These are phyloP conservation scores for Serendipita sp. DNA, from an alignment of 768 basidiomycete genomes.

Conservation along the genomic window DNA sequence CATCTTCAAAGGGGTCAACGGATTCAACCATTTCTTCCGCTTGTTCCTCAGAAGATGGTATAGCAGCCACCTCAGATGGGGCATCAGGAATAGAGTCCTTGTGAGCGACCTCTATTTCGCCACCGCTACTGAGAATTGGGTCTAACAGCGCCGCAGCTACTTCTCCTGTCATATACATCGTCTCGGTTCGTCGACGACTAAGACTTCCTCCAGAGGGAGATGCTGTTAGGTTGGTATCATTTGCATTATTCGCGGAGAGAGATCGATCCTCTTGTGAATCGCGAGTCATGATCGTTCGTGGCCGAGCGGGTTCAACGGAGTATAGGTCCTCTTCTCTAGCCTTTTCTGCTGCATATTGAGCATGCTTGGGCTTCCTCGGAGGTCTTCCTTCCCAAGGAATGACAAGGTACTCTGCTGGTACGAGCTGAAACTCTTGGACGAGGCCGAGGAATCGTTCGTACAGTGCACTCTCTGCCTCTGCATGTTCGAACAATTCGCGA, in stretches of 20 bases:
- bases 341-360: background rate
- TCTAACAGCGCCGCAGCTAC: background rate
- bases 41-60: background rate
- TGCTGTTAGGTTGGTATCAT: background rate
- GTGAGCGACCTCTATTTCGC: background rate
- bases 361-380: background rate
- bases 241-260: background rate
- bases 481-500: constrained; percentile 77
- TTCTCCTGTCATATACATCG: constrained; percentile 1
- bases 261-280: background rate
- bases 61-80: background rate
- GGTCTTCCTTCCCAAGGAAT: constrained; percentile 22
- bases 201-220: background rate
- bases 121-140: background rate
- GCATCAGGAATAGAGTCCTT: background rate
- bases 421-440: constrained; percentile 62
- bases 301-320: background rate
- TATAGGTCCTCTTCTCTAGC: background rate
- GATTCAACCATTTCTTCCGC: background rate
- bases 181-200: background rate
- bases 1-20: background rate
- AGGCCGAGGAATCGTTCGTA: constrained; percentile 82
- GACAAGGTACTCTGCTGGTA: constrained; percentile 69
- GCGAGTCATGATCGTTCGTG: background rate
- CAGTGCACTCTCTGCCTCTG: constrained; percentile 77